Base-by-base conservation (phyloP, 345 rosid genomes). In the Brassica incana region DNA sequence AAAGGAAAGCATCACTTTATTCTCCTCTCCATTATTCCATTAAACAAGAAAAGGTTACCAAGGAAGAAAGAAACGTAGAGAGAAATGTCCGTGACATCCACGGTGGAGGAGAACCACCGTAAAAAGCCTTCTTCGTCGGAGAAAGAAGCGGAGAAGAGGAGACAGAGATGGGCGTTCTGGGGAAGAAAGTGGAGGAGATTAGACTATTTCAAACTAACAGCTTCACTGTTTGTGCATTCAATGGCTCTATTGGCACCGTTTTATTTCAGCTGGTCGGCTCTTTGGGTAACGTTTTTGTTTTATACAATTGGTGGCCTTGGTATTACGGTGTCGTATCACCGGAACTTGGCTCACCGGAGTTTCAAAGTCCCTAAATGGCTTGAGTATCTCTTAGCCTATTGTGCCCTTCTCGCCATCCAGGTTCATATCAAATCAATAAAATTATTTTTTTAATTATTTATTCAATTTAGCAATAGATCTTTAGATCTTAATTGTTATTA, bases 281-380 rank as follows among this genome's bases (percentile, higher is more conserved):
- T 92, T 75, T 80, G 88, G 87, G 88, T 87, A 38, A 88, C 94
- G 12, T 72, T 84, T 11, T 83, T 92, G 25, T 85, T 90, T 67
- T 67, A 84, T 23, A 83, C 87, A 5, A 84, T 91, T 10, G 98
- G 95, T 70, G 87, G 92, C 76, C 84, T 93, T 18, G 95, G 95
- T 71, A 93, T 93, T 14, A 91, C 95, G 11, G 87, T 91, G 43
- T 91, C 90, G 5, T 94, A 78, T 45, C 97, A 91, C 27, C 84
- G 95, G 33, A 89, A 89, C 78, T 90, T 91, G 77, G 87, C 92
- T 71, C 95, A 93, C 71, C 82, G 87, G 74, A 93, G 95, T 81
- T 93, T 90, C 82, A 87, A 88, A 85, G 84, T 92, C 11, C 93
- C 97, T 59, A 92, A 90, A 82, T 90, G 90, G 95, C 97, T 95